Evolutionary conservation across 208 protist species (phyloP).

Genomic region (Wallacemonas sp.): DNA sequence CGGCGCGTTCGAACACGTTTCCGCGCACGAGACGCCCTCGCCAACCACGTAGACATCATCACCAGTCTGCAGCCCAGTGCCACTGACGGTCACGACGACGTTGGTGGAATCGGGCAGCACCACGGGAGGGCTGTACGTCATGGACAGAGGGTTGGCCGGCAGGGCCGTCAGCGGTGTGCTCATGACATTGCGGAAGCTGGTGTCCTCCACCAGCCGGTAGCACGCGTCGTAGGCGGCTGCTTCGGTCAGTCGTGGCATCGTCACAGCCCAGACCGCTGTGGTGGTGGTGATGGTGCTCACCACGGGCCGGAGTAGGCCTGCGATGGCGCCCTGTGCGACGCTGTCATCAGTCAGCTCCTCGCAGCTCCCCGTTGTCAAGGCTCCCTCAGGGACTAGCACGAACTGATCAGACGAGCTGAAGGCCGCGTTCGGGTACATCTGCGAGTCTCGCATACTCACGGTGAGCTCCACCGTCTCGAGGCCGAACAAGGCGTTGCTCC

Average conservation of each 20-base stretch:
- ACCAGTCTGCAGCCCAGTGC: constrained; percentile 31
- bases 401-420: constrained; percentile 62
- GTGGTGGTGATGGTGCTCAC: neutral
- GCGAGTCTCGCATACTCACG: constrained; percentile 29
- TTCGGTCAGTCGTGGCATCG: constrained; percentile 31
- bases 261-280: constrained; percentile 41
- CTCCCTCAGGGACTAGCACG: constrained; percentile 33
- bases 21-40: constrained; percentile 43
- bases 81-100: constrained; percentile 52
- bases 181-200: constrained; percentile 39
- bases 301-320: neutral
- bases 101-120: constrained; percentile 40
- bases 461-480: constrained; percentile 68
- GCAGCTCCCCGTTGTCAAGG: constrained; percentile 13
- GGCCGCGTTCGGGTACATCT: constrained; percentile 43
- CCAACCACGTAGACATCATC: constrained; percentile 71
- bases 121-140: constrained; percentile 46
- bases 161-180: constrained; percentile 13
- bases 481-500: constrained; percentile 29
- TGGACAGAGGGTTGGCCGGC: constrained; percentile 44
- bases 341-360: neutral
- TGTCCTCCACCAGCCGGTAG: constrained; percentile 60
- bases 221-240: constrained; percentile 51
- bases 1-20: constrained; percentile 53
- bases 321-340: neutral